Percentiles rank a stretch among this genome's conserved stretches.
phyloP scores from a whole-genome alignment of 164 flowering plant species.

The Nymphaea colorata region DNA sequence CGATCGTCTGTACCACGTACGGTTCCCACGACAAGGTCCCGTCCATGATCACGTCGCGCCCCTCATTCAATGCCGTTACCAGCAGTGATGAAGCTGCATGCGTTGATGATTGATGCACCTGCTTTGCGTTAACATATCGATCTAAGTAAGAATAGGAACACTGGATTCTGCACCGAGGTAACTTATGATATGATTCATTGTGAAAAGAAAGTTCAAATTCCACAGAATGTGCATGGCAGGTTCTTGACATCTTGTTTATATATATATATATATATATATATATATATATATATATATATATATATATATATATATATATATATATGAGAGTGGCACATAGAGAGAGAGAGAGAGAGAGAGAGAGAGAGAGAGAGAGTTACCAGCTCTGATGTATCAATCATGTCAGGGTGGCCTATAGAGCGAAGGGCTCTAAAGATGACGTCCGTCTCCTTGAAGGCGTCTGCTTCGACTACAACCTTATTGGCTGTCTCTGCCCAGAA shows the following conservation, averaged over 20 bases:
- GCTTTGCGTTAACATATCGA: slow-evolving; percentile 3
- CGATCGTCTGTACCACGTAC: slow-evolving; percentile 71
- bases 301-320: too few relatives aligned
- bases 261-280: too few relatives aligned
- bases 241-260: too few relatives aligned
- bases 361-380: slow-evolving; percentile 16
- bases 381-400: slow-evolving; percentile 92
- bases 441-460: slow-evolving; percentile 91
- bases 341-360: slow-evolving; percentile 1
- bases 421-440: slow-evolving; percentile 79
- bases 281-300: background rate
- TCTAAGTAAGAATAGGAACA: background rate
- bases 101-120: slow-evolving; percentile 93
- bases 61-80: slow-evolving; percentile 87
- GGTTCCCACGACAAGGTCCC: slow-evolving; percentile 91
- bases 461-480: slow-evolving; percentile 86
- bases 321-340: background rate
- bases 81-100: slow-evolving; percentile 91
- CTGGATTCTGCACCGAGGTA: too few relatives aligned
- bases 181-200: too few relatives aligned
- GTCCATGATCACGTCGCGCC: slow-evolving; percentile 94
- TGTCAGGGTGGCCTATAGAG: slow-evolving; percentile 66
- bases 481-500: slow-evolving; percentile 70
- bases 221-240: too few relatives aligned
- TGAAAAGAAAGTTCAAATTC: too few relatives aligned